Percentiles rank a stretch among this genome's conserved stretches.
These are phyloP conservation scores for Starmera stellimalicola DNA, from an alignment of 1,139 yeast genomes.

Conservation along the genomic window DNA sequence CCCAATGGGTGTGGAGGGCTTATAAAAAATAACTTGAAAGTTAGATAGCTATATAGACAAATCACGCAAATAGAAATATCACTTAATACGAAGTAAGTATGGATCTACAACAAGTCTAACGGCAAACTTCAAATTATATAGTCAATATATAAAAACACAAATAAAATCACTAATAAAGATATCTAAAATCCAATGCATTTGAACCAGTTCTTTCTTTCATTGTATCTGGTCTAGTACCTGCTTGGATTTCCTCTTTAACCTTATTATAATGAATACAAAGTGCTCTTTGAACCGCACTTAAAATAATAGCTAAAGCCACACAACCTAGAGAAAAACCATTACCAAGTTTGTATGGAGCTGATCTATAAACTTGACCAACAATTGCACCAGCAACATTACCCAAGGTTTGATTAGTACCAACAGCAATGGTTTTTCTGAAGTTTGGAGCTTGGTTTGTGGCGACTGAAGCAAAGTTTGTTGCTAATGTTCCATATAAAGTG, in stretches of 20 bases:
- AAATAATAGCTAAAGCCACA: slow-evolving; percentile 18
- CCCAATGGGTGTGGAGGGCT: no score
- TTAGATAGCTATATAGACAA: no score
- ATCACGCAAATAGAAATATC: no score
- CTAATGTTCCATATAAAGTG: background rate
- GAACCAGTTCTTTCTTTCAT: slow-evolving; percentile 19
- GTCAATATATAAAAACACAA: no score
- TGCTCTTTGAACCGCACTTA: slow-evolving; percentile 8
- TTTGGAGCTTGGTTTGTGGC: slow-evolving; percentile 8
- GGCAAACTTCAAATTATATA: no score
- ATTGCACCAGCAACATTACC: slow-evolving; percentile 36
- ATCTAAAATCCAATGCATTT: slow-evolving; percentile 18
- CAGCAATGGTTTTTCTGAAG: slow-evolving; percentile 31
- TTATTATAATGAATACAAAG: slow-evolving; percentile 7
- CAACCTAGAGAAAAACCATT: slow-evolving; percentile 28
- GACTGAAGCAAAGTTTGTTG: slow-evolving; percentile 19
- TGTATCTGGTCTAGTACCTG: slow-evolving; percentile 16
- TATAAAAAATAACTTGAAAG: no score
- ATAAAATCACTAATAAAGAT: no score
- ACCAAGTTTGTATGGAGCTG: background rate
- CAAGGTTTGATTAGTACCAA: slow-evolving; percentile 31
- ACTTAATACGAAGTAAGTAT: no score
- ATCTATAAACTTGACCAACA: slow-evolving; percentile 15
- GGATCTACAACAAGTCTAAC: no score
- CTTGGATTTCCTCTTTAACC: slow-evolving; percentile 10